These are phyloP conservation scores for Phialemoniopsis sp. DNA, from an alignment of 2,329 filamentous ascomycete species.

Conservation along the genomic window DNA sequence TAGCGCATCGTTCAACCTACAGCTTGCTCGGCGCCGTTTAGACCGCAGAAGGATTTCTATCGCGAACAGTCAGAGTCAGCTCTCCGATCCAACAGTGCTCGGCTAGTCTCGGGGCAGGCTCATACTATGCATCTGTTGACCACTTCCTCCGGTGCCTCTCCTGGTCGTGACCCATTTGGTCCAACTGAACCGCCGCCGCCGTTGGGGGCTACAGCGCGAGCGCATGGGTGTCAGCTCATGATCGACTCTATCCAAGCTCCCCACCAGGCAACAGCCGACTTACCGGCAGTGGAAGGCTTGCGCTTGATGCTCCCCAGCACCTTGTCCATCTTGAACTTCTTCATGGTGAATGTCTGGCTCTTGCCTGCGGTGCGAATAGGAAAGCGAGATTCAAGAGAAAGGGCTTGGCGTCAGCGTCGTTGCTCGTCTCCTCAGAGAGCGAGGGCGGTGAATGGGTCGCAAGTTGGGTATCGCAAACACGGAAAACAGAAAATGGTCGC, in stretches of 20 bases:
- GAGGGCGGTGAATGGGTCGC: neutral
- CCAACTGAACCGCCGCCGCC: too few relatives aligned
- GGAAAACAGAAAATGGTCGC: neutral
- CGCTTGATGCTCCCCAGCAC: slow-evolving; percentile 52
- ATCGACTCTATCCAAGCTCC: too few relatives aligned
- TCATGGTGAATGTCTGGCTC: slow-evolving; percentile 33
- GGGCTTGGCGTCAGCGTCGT: neutral
- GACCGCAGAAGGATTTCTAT: slow-evolving; percentile 69
- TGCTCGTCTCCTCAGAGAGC: neutral
- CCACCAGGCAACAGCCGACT: slow-evolving; percentile 4
- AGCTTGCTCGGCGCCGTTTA: too few relatives aligned
- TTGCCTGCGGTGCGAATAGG: slow-evolving; percentile 20
- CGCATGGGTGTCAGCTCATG: too few relatives aligned
- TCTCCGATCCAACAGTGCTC: neutral
- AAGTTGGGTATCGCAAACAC: neutral
- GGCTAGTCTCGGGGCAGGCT: neutral
- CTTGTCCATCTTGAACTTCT: slow-evolving; percentile 51
- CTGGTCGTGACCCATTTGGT: too few relatives aligned
- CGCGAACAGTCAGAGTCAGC: neutral
- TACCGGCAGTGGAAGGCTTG: slow-evolving; percentile 26
- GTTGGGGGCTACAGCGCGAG: neutral
- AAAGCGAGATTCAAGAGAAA: too few relatives aligned
- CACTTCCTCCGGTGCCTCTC: too few relatives aligned
- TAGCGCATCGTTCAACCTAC: too few relatives aligned
- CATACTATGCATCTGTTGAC: too few relatives aligned